Evolutionary conservation across 1,139 yeast genomes (phyloP), one percentile per base, ranked within the genome.

Genomic region (Geotrichum bryndzae): DNA sequence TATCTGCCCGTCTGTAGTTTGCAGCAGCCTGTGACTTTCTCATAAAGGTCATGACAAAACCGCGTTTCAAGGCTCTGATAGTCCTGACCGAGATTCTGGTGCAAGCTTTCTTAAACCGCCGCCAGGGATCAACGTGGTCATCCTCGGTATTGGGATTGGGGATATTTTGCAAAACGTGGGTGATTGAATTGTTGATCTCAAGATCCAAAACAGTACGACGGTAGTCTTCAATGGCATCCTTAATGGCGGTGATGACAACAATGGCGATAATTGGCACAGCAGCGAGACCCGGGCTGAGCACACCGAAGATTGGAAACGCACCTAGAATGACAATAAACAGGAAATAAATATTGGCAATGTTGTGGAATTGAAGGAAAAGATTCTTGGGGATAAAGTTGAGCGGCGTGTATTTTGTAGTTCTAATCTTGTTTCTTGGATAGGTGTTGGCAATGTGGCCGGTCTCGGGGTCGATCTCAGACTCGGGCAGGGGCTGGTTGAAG

Each of bases 231-330:
- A 94, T 80, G 0, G 96, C 98, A 77, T 94, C 99, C 72, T 92
- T 92, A 67, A 89, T 76, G 10, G 96, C 98, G 1, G 99, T 94
- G 63, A 94, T 82, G 64, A 82, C 79, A 53, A 94, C 96, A 78
- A 94, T 92, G 63, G 91, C 97, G 74, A 92, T 89, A 74, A 94
- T 84, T 2, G 99, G 99, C 55, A 91, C 97, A 0, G 96, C 92
- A 10, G 96, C 88, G 66, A 94, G 77, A 2, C 94, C 98, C 0
- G 99, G 97, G 66, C 84, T 86, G 18, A 88, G 84, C 50, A 92
- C 97, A 70, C 99, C 99, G 73, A 94, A 94, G 61, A 94, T 86
- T 65, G 88, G 83, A 77, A 94, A 90, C 22, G 75, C 73, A 63
- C 96, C 95, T 68, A 91, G 76, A 65, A 91, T 87, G 68, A 86